Evolutionary conservation across 2,329 filamentous ascomycete species (phyloP).

Genomic region (Phaeosphaeriaceae sp.): DNA sequence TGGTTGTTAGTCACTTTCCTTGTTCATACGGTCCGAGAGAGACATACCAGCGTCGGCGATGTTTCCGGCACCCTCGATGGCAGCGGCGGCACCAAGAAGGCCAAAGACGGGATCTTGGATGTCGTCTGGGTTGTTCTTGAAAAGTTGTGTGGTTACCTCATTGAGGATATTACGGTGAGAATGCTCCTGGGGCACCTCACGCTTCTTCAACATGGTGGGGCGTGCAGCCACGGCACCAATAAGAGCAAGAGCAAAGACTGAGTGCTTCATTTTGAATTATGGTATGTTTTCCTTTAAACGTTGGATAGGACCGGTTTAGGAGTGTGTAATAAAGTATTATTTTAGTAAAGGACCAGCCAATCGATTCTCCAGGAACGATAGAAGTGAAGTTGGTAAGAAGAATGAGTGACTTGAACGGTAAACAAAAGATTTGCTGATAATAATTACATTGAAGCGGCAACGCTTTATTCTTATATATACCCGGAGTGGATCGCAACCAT

Average conservation of each 20-base stretch:
- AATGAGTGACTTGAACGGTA: constrained; percentile 25
- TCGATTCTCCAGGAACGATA: constrained; percentile 48
- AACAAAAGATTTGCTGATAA: constrained; percentile 38
- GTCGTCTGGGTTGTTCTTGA: constrained; percentile 56
- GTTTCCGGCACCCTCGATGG: constrained; percentile 54
- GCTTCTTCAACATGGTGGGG: constrained; percentile 39
- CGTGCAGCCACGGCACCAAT: constrained; percentile 37
- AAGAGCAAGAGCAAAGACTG: constrained; percentile 37
- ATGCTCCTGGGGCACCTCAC: constrained; percentile 65
- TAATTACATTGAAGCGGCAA: constrained; percentile 15
- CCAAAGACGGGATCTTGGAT: constrained; percentile 60
- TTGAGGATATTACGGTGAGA: constrained; percentile 60
- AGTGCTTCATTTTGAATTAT: constrained; percentile 42
- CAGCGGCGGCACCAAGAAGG: constrained; percentile 60
- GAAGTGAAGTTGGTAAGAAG: constrained; percentile 34
- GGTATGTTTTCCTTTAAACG: not conserved
- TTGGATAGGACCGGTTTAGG: constrained; percentile 7
- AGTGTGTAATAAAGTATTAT: constrained; percentile 11
- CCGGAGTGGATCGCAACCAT: constrained; percentile 5
- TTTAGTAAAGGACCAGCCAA: constrained; percentile 41
- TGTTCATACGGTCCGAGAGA: not conserved
- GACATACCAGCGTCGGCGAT: constrained; percentile 54
- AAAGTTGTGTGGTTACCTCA: constrained; percentile 53
- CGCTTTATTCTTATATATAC: constrained; percentile 40
- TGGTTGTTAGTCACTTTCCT: constrained; percentile 11